These are phyloP conservation scores for Xylariomycetidae sp. DNA, from an alignment of 2,329 filamentous ascomycete genomes.

Conservation along the genomic window DNA sequence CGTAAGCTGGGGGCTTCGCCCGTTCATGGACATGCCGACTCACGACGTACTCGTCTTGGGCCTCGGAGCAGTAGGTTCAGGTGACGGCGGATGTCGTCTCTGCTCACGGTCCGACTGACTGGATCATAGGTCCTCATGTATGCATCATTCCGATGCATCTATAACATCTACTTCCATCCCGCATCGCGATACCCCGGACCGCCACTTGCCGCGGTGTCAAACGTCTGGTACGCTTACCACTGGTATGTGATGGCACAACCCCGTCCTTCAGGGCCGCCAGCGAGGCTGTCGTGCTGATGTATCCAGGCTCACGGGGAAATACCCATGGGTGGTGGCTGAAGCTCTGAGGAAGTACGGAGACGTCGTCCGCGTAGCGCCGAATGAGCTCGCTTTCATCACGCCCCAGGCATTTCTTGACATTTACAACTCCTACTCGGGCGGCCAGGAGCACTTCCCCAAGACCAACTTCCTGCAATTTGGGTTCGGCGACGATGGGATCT, in stretches of 20 bases:
- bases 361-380: slow-evolving; percentile 8
- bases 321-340: slow-evolving; percentile 2
- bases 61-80: too few species aligned
- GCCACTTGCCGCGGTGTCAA: neutral
- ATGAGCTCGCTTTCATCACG: slow-evolving; percentile 10
- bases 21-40: too few species aligned
- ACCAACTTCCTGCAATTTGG: slow-evolving; percentile 5
- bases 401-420: slow-evolving; percentile 1
- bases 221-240: slow-evolving; percentile 2
- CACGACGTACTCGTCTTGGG: too few species aligned
- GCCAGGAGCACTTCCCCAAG: slow-evolving; percentile 6
- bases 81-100: too few species aligned
- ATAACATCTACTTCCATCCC: slow-evolving; percentile 1
- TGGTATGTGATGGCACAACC: neutral
- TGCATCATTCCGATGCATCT: neutral
- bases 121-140: slow-evolving; percentile 1
- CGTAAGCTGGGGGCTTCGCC: too few species aligned
- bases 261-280: neutral
- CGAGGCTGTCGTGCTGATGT: neutral
- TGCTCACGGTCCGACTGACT: too few species aligned
- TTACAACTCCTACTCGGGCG: neutral
- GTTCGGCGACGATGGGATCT: slow-evolving; percentile 4
- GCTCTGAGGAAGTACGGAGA: slow-evolving; percentile 7
- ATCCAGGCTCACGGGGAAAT: slow-evolving; percentile 4
- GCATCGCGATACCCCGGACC: neutral